Percentiles rank a stretch among this genome's conserved stretches.
Evolutionary conservation across 176 grass and related monocot species (phyloP).

Genomic region (Zea mays): DNA sequence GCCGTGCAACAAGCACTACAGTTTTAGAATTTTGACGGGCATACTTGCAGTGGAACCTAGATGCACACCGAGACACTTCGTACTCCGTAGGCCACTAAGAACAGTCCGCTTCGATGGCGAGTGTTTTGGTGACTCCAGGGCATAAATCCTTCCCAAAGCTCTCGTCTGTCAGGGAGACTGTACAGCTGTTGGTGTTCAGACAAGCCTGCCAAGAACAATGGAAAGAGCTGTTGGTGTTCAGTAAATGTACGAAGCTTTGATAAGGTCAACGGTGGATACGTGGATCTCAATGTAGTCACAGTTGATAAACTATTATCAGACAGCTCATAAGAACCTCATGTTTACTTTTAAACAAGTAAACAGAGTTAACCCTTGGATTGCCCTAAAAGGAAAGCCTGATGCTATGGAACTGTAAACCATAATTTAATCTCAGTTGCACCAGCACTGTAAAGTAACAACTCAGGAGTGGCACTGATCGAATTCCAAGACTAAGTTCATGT

Average conservation of each 20-base stretch:
- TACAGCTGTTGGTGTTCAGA: conserved; percentile 58
- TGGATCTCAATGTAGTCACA: neutral
- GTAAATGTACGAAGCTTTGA: conserved; percentile 17
- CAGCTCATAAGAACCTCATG: conserved; percentile 22
- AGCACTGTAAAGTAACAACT: conserved; percentile 37
- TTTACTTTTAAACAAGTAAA: conserved; percentile 24
- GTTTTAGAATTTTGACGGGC: conserved; percentile 3
- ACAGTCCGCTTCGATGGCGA: conserved; percentile 75
- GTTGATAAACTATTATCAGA: conserved; percentile 1
- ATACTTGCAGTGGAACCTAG: conserved; percentile 9
- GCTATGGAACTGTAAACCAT: conserved; percentile 10
- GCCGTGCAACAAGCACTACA: neutral
- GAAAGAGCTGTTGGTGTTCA: conserved; percentile 33
- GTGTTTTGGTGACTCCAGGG: conserved; percentile 68
- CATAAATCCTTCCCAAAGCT: conserved; percentile 58
- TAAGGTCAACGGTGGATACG: conserved; percentile 20
- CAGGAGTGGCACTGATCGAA: conserved; percentile 28
- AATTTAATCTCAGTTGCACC: conserved; percentile 35
- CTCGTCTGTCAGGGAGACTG: conserved; percentile 57
- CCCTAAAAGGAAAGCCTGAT: conserved; percentile 15
- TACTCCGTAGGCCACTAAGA: conserved; percentile 36
- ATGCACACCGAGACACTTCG: neutral
- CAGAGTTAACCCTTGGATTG: neutral
- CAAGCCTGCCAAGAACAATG: conserved; percentile 60
- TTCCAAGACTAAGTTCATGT: conserved; percentile 51